phyloP scores from a whole-genome alignment of 1,284 basidiomycete species.

The Puccinia sorghi region DNA sequence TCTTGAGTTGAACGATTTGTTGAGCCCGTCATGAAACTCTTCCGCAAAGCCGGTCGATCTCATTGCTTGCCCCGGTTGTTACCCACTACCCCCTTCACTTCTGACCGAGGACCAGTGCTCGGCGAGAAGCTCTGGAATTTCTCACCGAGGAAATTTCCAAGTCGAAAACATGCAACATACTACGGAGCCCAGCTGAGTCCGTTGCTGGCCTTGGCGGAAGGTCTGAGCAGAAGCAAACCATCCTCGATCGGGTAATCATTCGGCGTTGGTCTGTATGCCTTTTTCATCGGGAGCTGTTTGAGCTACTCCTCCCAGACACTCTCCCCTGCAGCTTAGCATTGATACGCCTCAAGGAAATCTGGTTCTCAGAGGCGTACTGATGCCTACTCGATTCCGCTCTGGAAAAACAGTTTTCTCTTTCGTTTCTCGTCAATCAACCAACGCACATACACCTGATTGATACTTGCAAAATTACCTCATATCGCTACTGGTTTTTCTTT shows the following conservation, averaged over 20 bases:
- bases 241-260: neutral
- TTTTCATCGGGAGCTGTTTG: slow-evolving; percentile 22
- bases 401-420: neutral
- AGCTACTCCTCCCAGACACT: slow-evolving; percentile 6
- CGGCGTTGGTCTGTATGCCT: neutral
- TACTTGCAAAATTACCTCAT: neutral
- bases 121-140: slow-evolving; percentile 8
- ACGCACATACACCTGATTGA: neutral
- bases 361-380: neutral
- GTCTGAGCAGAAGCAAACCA: neutral
- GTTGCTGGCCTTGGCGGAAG: neutral
- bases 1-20: too few species aligned
- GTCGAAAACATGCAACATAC: neutral
- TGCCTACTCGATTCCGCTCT: neutral
- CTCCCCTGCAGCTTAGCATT: neutral
- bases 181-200: neutral
- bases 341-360: neutral
- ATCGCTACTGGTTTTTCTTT: neutral
- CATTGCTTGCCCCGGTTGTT: too few species aligned
- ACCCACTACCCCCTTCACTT: too few species aligned
- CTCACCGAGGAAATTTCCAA: neutral
- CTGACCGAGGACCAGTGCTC: too few species aligned
- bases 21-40: too few species aligned
- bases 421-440: neutral
- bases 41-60: too few species aligned